phyloP scores from a whole-genome alignment of 306 rosid genomes.

The Boehmeria nivea region DNA sequence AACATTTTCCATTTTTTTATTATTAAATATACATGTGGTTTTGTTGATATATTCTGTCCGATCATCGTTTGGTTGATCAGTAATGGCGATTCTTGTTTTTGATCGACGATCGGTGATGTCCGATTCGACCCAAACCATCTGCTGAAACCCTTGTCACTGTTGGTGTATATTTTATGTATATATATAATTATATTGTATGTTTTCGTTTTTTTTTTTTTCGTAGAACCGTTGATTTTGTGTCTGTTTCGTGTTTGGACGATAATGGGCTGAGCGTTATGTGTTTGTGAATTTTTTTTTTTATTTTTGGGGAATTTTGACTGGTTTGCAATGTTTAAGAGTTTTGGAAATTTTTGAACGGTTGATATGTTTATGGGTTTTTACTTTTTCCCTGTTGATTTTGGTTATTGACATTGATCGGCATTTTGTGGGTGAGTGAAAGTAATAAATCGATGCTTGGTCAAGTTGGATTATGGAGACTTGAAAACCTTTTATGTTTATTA shows the following conservation, averaged over 20 bases:
- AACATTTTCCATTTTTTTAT: background rate
- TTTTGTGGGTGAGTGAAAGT: background rate
- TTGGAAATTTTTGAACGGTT: background rate
- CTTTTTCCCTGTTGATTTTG: background rate
- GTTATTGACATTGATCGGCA: constrained; percentile 3
- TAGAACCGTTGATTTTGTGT: constrained; percentile 10
- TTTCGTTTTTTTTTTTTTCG: background rate
- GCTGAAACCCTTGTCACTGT: constrained; percentile 11
- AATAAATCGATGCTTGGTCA: background rate
- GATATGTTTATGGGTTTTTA: background rate
- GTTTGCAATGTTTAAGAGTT: background rate
- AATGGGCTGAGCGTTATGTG: background rate
- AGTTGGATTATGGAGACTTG: background rate
- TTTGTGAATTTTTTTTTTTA: background rate
- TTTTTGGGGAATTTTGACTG: background rate
- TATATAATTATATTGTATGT: background rate
- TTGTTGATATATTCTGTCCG: constrained; percentile 11
- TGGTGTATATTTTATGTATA: background rate
- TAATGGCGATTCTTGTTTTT: background rate
- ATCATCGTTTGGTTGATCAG: constrained; percentile 21
- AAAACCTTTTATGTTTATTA: no score
- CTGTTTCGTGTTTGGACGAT: background rate
- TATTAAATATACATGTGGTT: background rate
- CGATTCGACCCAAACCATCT: constrained; percentile 20
- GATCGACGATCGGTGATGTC: constrained; percentile 23